Evolutionary conservation across 805 yeast species (phyloP).

Genomic region (Zygoascus bituminiphila): DNA sequence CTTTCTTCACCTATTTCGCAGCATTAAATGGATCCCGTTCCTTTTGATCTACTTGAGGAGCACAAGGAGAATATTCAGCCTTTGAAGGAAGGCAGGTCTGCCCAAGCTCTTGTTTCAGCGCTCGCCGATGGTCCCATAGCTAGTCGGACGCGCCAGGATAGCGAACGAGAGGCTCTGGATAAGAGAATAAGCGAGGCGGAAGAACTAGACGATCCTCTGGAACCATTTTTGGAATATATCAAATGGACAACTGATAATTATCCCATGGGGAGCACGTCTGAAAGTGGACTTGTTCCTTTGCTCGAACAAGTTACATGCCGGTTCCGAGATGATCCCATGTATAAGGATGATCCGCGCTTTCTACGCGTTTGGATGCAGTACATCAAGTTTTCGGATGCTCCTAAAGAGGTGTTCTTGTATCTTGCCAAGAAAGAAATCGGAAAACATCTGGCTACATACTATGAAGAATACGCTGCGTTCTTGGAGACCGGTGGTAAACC

Average conservation of each 20-base stretch:
- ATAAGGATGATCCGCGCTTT: constrained; percentile 77
- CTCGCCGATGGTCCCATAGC: constrained; percentile 22
- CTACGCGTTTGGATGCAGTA: constrained; percentile 76
- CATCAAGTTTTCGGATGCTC: constrained; percentile 57
- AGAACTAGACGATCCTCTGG: constrained; percentile 77
- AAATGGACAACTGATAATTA: constrained; percentile 53
- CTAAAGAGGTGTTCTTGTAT: constrained; percentile 62
- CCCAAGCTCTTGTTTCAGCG: constrained; percentile 41
- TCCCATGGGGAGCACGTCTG: constrained; percentile 55
- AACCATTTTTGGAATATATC: constrained; percentile 64
- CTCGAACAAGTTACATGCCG: constrained; percentile 65
- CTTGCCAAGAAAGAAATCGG: constrained; percentile 71
- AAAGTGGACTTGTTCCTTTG: constrained; percentile 55
- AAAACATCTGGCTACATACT: constrained; percentile 52
- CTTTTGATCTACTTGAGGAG: constrained; percentile 41
- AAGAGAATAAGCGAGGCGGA: constrained; percentile 34
- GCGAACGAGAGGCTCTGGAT: constrained; percentile 44
- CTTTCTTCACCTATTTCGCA: too few species aligned
- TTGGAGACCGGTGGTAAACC: constrained; percentile 43
- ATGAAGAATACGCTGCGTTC: constrained; percentile 67
- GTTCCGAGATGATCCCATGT: constrained; percentile 56
- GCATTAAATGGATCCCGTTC: constrained; percentile 19
- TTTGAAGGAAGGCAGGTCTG: constrained; percentile 60
- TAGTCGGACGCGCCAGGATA: constrained; percentile 13
- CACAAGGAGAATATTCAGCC: constrained; percentile 57